Percentiles rank a stretch among this genome's conserved stretches.
Evolutionary conservation across 192 early-diverging fungal species (phyloP).

Genomic region (Cetraspora pellucida): DNA sequence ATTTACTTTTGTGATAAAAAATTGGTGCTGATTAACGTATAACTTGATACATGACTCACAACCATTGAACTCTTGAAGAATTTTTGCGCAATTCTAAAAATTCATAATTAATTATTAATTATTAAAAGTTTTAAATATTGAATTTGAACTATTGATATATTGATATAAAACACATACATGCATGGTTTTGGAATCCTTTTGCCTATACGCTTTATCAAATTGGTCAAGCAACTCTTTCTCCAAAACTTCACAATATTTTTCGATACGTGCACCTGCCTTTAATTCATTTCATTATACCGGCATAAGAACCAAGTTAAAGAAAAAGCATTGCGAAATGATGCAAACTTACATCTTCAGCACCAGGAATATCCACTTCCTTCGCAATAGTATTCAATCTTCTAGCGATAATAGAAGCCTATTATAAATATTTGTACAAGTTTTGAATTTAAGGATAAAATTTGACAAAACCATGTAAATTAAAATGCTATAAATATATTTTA

Average conservation of each 20-base stretch:
- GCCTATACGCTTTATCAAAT: slow-evolving; percentile 85
- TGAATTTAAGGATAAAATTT: not conserved
- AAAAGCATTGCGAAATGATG: not conserved
- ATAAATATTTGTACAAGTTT: not conserved
- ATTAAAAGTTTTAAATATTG: no score
- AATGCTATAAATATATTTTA: not conserved
- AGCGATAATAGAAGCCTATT: slow-evolving; percentile 80
- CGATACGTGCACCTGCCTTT: slow-evolving; percentile 82
- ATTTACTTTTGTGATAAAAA: slow-evolving; percentile 85
- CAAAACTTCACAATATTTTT: slow-evolving; percentile 89
- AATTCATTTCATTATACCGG: slow-evolving; percentile 47
- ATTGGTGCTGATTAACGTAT: slow-evolving; percentile 97
- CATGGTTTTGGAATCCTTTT: slow-evolving; percentile 75
- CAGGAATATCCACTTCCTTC: slow-evolving; percentile 77
- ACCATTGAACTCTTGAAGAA: slow-evolving; percentile 93
- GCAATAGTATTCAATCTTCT: slow-evolving; percentile 82
- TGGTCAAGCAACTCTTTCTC: slow-evolving; percentile 86
- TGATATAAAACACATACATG: slow-evolving; percentile 48
- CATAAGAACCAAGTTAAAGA: slow-evolving; percentile 35
- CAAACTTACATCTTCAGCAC: slow-evolving; percentile 59
- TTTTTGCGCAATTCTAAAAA: slow-evolving; percentile 79
- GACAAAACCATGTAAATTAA: not conserved
- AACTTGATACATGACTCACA: slow-evolving; percentile 91
- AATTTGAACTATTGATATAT: no score
- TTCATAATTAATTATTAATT: no score